These are phyloP conservation scores for Dentiscutata heterogama DNA, from an alignment of 371 early-diverging fungal species.

Conservation along the genomic window DNA sequence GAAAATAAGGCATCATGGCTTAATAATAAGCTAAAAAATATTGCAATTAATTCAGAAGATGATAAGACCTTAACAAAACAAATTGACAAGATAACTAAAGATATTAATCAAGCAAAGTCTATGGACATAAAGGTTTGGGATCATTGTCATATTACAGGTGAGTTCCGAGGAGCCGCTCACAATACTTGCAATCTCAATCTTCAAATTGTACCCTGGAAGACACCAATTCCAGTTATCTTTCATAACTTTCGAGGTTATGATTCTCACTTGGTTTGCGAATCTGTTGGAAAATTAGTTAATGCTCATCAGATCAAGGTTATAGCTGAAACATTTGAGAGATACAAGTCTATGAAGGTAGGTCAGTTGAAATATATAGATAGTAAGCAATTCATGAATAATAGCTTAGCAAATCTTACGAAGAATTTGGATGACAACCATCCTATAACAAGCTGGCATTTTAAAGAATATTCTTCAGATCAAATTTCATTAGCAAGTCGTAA, in stretches of 20 bases:
- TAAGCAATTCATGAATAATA: not conserved
- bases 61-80: no score
- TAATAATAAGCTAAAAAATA: no score
- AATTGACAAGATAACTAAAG: no score
- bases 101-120: no score
- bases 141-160: slow-evolving; percentile 34
- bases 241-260: not conserved
- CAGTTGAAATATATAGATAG: slow-evolving; percentile 6
- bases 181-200: slow-evolving; percentile 22
- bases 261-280: slow-evolving; percentile 16
- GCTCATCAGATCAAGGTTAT: not conserved
- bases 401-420: not conserved
- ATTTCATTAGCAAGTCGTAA: slow-evolving; percentile 14
- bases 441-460: not conserved
- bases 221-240: slow-evolving; percentile 1
- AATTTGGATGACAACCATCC: not conserved
- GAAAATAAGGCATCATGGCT: no score
- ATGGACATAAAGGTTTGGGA: slow-evolving; percentile 40
- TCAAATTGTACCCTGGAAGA: slow-evolving; percentile 2
- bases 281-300: not conserved
- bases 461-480: slow-evolving; percentile 5
- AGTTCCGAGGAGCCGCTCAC: slow-evolving; percentile 17
- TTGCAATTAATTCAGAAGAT: no score
- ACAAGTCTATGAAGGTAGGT: slow-evolving; percentile 14
- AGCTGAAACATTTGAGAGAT: not conserved